Evolutionary conservation across 108 stramenopile species (phyloP).

Genomic region (Nitzschia palea): DNA sequence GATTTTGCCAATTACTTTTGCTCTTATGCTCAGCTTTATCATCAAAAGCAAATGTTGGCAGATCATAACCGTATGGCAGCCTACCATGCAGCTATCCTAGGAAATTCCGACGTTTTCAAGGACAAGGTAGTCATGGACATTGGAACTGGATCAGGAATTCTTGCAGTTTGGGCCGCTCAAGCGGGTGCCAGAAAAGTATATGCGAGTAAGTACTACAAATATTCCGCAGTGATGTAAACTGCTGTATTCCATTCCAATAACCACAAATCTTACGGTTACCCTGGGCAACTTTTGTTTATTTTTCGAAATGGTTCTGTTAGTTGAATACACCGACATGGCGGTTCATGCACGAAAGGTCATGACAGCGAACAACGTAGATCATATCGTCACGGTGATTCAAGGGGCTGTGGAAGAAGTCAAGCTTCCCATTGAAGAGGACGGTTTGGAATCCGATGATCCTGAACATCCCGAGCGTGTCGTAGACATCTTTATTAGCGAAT

Average conservation of each 20-base stretch:
- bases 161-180: slow-evolving; percentile 96
- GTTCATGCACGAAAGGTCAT: slow-evolving; percentile 91
- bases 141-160: slow-evolving; percentile 96
- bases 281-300: background rate
- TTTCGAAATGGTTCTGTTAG: too few relatives aligned
- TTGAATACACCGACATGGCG: slow-evolving; percentile 98
- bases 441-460: slow-evolving; percentile 50
- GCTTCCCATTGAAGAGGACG: slow-evolving; percentile 76
- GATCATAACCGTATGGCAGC: slow-evolving; percentile 98
- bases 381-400: slow-evolving; percentile 97
- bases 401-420: slow-evolving; percentile 86
- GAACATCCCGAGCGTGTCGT: slow-evolving; percentile 70
- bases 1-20: slow-evolving; percentile 97
- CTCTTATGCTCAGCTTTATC: slow-evolving; percentile 94
- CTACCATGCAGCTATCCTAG: slow-evolving; percentile 95
- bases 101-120: slow-evolving; percentile 88
- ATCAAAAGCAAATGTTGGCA: slow-evolving; percentile 98
- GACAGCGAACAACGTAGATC: slow-evolving; percentile 85
- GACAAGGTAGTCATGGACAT: slow-evolving; percentile 99
- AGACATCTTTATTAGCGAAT: slow-evolving; percentile 97
- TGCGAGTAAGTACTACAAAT: slow-evolving; percentile 44
- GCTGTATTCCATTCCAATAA: background rate
- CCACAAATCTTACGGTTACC: background rate
- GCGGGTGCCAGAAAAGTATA: slow-evolving; percentile 95
- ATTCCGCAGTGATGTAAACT: background rate